A percentile compares a stretch with the other conserved stretches of the same genome.
Conservation (phyloP, 108 stramenopile species). For the Cafeteria roenbergensis region DNA sequence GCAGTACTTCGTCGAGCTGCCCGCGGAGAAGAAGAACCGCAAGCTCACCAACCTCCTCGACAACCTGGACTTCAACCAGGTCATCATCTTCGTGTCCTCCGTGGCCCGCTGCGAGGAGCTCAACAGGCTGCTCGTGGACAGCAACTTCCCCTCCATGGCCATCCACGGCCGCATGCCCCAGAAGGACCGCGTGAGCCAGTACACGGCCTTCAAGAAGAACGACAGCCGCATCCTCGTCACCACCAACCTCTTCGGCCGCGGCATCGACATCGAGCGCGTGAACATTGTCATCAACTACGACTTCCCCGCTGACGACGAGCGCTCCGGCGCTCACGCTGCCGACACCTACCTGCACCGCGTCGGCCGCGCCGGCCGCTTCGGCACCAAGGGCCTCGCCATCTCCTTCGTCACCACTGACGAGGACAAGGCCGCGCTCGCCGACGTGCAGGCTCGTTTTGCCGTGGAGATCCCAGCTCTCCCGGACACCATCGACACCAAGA, state of each 20-base stretch:
- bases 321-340: conserved; percentile 23
- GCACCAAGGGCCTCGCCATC: conserved; percentile 97
- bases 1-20: conserved; percentile 90
- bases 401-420: conserved; percentile 79
- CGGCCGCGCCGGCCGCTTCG: conserved; percentile 94
- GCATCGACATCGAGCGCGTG: conserved; percentile 98
- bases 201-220: conserved; percentile 95
- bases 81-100: conserved; percentile 97
- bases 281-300: conserved; percentile 99
- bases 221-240: conserved; percentile 94
- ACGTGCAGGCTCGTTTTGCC: conserved; percentile 91
- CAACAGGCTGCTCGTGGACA: conserved; percentile 70
- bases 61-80: conserved; percentile 97
- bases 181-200: conserved; percentile 85
- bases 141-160: conserved; percentile 98
- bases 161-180: conserved; percentile 88
- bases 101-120: conserved; percentile 70
- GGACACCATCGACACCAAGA: conserved; percentile 84
- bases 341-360: conserved; percentile 97
- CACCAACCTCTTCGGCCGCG: conserved; percentile 97
- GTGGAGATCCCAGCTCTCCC: conserved; percentile 93
- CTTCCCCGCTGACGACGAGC: conserved; percentile 61
- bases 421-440: conserved; percentile 78
- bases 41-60: conserved; percentile 96
- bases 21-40: conserved; percentile 92